phyloP scores from a whole-genome alignment of 2,329 filamentous ascomycete species.

The Metarhizium humberi region DNA sequence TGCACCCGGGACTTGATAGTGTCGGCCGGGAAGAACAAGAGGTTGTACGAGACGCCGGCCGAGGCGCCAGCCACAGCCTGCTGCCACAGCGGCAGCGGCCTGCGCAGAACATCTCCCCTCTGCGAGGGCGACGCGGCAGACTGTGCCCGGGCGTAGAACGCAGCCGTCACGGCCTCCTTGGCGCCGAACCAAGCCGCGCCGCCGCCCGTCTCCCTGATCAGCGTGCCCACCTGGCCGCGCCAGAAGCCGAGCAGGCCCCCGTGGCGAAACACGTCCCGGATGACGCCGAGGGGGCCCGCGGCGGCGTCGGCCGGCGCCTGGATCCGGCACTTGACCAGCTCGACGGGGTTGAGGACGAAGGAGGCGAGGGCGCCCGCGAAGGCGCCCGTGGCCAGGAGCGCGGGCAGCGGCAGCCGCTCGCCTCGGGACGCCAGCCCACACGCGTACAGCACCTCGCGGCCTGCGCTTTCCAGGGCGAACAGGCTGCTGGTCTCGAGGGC shows the following conservation, averaged over 20 bases:
- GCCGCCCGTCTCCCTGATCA: conserved; percentile 89
- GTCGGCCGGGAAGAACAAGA: conserved; percentile 93
- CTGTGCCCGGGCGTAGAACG: conserved; percentile 54
- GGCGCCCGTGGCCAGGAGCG: conserved; percentile 71
- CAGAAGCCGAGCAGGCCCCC: conserved; percentile 84
- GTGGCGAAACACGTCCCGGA: conserved; percentile 70
- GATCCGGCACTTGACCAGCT: conserved; percentile 81
- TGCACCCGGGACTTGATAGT: conserved; percentile 99
- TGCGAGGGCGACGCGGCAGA: conserved; percentile 17
- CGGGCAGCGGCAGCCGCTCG: conserved; percentile 60
- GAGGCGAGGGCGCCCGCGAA: conserved; percentile 84
- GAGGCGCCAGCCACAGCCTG: conserved; percentile 83
- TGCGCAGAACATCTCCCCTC: conserved; percentile 27
- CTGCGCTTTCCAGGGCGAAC: conserved; percentile 70
- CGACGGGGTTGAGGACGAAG: conserved; percentile 84
- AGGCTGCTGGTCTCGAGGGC: conserved; percentile 86
- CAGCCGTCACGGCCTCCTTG: conserved; percentile 68
- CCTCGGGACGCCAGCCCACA: conserved; percentile 38
- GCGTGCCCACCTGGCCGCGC: conserved; percentile 87
- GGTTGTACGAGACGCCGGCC: conserved; percentile 92
- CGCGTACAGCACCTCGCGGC: conserved; percentile 49
- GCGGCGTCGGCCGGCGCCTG: conserved; percentile 58
- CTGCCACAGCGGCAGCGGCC: conserved; percentile 69
- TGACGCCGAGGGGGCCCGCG: conserved; percentile 59
- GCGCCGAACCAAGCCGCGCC: conserved; percentile 94